Evolutionary conservation across 345 rosid species (phyloP).

Genomic region (Citrus unshiu): DNA sequence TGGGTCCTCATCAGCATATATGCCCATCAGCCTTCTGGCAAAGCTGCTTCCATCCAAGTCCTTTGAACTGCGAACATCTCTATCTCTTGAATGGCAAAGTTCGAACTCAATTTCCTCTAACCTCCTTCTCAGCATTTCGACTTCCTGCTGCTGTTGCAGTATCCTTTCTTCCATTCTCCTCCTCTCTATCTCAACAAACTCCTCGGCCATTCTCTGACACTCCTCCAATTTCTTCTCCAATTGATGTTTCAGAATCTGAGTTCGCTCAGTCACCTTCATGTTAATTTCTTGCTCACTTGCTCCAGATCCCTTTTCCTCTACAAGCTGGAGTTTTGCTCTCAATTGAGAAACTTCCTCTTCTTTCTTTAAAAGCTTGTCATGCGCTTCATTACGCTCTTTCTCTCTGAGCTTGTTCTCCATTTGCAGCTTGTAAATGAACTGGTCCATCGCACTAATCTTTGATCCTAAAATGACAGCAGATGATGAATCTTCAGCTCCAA

Average conservation of each 20-base stretch:
- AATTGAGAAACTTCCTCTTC: conserved; percentile 76
- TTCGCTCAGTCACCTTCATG: conserved; percentile 64
- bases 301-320: conserved; percentile 47
- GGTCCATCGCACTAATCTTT: conserved; percentile 88
- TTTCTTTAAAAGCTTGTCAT: conserved; percentile 66
- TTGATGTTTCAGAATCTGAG: conserved; percentile 45
- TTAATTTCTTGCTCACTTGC: conserved; percentile 73
- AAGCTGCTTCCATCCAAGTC: conserved; percentile 61
- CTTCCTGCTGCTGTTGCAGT: conserved; percentile 82
- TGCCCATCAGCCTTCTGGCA: conserved; percentile 60
- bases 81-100: conserved; percentile 35
- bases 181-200: conserved; percentile 79
- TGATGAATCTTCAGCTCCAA: conserved; percentile 57
- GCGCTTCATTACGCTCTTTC: conserved; percentile 74
- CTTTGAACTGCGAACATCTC: conserved; percentile 26
- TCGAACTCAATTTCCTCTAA: conserved; percentile 76
- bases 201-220: conserved; percentile 81
- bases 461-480: conserved; percentile 62
- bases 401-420: conserved; percentile 81
- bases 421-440: conserved; percentile 76
- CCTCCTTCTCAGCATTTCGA: conserved; percentile 75
- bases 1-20: conserved; percentile 68
- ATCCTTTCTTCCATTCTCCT: conserved; percentile 93
- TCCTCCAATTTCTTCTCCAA: conserved; percentile 75
- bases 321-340: conserved; percentile 37